Conservation (phyloP, 441 rosid genomes). For the Manihot esculenta region DNA sequence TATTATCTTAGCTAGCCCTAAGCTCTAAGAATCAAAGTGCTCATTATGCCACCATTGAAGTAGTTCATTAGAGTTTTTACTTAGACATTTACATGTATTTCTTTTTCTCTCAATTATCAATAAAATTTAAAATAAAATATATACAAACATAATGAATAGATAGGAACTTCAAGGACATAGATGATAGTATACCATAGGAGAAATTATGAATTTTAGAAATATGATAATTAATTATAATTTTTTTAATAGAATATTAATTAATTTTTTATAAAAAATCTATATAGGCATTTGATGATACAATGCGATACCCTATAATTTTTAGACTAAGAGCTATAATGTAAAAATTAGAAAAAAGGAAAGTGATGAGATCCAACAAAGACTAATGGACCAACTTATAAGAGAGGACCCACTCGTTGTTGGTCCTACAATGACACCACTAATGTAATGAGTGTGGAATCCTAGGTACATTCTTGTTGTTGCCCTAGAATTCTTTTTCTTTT, state of each 20-base stretch:
- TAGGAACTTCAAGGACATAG: too few relatives aligned
- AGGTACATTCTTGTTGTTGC: constrained; percentile 28
- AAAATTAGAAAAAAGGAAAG: neutral
- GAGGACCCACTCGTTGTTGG: constrained; percentile 25
- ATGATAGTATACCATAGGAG: too few relatives aligned
- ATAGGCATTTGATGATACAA: too few relatives aligned
- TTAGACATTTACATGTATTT: neutral
- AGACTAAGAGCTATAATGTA: too few relatives aligned
- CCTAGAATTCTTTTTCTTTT: neutral
- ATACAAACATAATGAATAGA: too few relatives aligned
- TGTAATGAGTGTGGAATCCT: constrained; percentile 41
- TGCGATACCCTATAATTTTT: too few relatives aligned
- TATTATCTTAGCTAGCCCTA: neutral
- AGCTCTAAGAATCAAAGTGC: neutral
- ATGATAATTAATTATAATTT: too few relatives aligned
- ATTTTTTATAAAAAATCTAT: too few relatives aligned
- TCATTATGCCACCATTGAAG: constrained; percentile 7
- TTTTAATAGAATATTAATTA: too few relatives aligned
- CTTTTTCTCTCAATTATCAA: too few relatives aligned
- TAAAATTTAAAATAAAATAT: too few relatives aligned
- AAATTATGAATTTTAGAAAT: too few relatives aligned
- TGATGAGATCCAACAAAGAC: neutral
- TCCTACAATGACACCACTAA: constrained; percentile 30
- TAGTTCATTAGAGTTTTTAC: neutral
- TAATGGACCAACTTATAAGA: constrained; percentile 6